Evolutionary conservation across 2,329 filamentous ascomycete species (phyloP), one percentile per base, ranked within the genome.

Genomic region (Xylariaceae sp.): DNA sequence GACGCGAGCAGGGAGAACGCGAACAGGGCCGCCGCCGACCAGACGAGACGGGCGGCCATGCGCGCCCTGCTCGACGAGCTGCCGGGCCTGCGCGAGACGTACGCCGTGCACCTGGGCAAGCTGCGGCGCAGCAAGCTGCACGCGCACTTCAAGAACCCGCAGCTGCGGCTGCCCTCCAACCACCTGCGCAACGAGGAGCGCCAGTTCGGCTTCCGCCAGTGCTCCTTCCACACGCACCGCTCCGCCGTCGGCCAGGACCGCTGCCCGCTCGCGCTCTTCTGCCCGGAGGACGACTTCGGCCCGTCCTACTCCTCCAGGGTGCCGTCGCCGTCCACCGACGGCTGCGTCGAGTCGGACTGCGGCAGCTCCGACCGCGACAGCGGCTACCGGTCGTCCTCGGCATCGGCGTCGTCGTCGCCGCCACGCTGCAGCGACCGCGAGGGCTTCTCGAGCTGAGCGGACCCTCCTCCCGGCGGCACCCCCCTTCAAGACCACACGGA

Each of bases 201-300:
- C 22, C 61, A 68, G 32, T 76, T 75, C 46, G 73, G 72, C n/a
- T 77, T 76, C 51, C 63, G 73, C 16, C 69, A 73, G 52, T 77
- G 73, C 51, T 73, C 71, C 10, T 77, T 77, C 45, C 73, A 77
- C 51, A 73, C 68, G 23, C 73, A 77, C 46, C 63, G 73, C 14
- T 64, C 68, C 4, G 55, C 60, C 6, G 69, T 75, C 21, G 72
- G 71, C 14, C 65, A 77, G 52, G 63, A 63, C 5, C 56, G 55
- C n/a, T 77, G 73, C 39, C 72, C 71, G 11, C 65, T 75, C 44
- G 31, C 40, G 2, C n/a, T n/a, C n/a, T n/a, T n/a, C n/a, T n/a
- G n/a, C n/a, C n/a, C n/a, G n/a, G n/a, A n/a, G n/a, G n/a, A n/a
- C n/a, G n/a, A n/a, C n/a, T n/a, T n/a, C n/a, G n/a, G n/a, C n/a